Percentiles rank a stretch among this genome's conserved stretches.
Evolutionary conservation across 1,139 yeast genomes (phyloP).

Genomic region (Taiozyma onychis): DNA sequence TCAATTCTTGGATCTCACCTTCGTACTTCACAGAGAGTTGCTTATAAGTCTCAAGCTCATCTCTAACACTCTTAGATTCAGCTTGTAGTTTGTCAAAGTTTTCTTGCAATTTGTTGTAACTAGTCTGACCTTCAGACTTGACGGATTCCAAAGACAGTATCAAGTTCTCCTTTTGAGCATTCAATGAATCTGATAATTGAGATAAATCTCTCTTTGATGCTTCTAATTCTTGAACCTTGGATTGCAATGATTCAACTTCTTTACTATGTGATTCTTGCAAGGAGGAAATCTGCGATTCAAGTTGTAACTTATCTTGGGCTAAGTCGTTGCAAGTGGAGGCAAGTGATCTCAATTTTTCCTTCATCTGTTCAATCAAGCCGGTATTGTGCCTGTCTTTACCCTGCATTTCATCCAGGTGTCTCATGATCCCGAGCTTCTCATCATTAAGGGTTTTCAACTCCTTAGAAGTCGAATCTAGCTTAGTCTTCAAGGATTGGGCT

Average conservation of each 20-base stretch:
- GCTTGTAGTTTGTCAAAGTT: slow-evolving; percentile 6
- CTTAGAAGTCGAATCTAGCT: slow-evolving; percentile 10
- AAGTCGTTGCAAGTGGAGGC: slow-evolving; percentile 27
- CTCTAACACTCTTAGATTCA: slow-evolving; percentile 2
- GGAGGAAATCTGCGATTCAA: slow-evolving; percentile 14
- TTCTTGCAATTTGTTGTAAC: slow-evolving; percentile 2
- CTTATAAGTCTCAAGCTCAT: slow-evolving; percentile 8
- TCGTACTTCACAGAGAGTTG: slow-evolving; percentile 5
- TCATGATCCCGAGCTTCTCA: slow-evolving; percentile 15
- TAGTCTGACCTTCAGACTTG: slow-evolving; percentile 2
- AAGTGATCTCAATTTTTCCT: slow-evolving; percentile 31
- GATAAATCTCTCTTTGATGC: slow-evolving; percentile 6
- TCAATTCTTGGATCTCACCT: slow-evolving; percentile 8
- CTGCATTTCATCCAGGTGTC: slow-evolving; percentile 24
- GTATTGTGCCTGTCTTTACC: slow-evolving; percentile 24
- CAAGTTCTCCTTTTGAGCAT: slow-evolving; percentile 7
- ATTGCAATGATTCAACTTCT: slow-evolving; percentile 8
- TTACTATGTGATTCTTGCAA: slow-evolving; percentile 2
- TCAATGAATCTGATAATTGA: slow-evolving; percentile 5
- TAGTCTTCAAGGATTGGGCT: slow-evolving; percentile 20
- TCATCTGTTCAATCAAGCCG: slow-evolving; percentile 28
- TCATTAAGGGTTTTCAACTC: slow-evolving; percentile 10
- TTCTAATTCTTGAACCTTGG: slow-evolving; percentile 9
- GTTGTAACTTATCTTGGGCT: slow-evolving; percentile 20
- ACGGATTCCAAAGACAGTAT: not conserved